Evolutionary conservation across 2,329 filamentous ascomycete genomes (phyloP).

Genomic region (Fusarium nygamai): DNA sequence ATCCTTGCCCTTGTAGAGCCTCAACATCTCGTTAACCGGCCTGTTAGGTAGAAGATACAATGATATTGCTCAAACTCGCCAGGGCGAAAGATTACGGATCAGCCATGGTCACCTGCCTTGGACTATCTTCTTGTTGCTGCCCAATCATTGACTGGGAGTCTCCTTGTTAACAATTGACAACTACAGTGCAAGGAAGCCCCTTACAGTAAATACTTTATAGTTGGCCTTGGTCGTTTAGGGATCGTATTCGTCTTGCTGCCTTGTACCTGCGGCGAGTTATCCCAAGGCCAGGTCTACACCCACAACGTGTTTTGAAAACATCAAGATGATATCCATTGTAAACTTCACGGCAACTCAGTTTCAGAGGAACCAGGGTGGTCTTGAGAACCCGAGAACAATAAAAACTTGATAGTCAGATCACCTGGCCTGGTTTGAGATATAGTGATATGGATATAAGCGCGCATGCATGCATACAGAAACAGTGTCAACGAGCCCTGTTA

Average conservation of each 20-base stretch:
- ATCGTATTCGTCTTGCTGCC: background rate
- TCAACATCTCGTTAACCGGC: background rate
- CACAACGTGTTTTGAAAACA: conserved; percentile 6
- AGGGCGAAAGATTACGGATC: background rate
- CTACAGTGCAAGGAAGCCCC: background rate
- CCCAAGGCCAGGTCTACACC: background rate
- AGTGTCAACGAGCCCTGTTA: background rate
- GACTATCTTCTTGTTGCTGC: background rate
- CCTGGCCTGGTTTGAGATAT: background rate
- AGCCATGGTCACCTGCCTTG: background rate
- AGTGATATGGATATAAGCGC: background rate
- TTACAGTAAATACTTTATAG: background rate
- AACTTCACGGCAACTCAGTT: background rate
- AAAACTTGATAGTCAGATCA: background rate
- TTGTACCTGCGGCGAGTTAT: background rate
- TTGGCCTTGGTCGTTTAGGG: background rate
- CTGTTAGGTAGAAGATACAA: background rate
- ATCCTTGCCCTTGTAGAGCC: background rate
- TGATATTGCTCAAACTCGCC: background rate
- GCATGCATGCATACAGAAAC: background rate
- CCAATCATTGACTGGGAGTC: background rate
- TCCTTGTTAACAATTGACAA: background rate
- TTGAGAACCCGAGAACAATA: background rate
- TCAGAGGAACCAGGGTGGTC: too few relatives aligned
- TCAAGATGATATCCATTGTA: background rate